phyloP scores from a whole-genome alignment of 495 filamentous ascomycete species.

The Melanomma pulvis-pyrius region DNA sequence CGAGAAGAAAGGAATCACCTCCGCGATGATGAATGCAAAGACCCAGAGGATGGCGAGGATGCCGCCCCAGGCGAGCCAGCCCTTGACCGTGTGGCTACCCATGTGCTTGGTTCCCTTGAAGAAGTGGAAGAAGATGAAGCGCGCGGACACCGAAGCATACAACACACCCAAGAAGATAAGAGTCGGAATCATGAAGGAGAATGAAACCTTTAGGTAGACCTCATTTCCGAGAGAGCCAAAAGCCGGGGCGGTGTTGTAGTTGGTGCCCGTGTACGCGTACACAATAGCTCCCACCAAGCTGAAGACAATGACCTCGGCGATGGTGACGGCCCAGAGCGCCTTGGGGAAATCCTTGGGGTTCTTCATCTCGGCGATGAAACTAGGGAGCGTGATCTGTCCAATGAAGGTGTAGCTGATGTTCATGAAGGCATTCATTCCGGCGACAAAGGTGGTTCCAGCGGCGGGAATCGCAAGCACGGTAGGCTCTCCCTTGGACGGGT shows the following conservation, averaged over 20 bases:
- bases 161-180: conserved; percentile 86
- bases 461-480: conserved; percentile 66
- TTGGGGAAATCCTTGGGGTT: conserved; percentile 87
- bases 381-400: conserved; percentile 86
- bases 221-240: conserved; percentile 76
- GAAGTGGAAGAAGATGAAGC: conserved; percentile 82
- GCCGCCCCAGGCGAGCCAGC: conserved; percentile 74
- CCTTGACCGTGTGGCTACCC: conserved; percentile 78
- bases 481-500: conserved; percentile 56
- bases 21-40: conserved; percentile 78
- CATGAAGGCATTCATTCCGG: conserved; percentile 78
- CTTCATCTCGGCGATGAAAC: conserved; percentile 91
- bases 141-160: conserved; percentile 83
- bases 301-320: conserved; percentile 81
- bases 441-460: conserved; percentile 75
- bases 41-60: conserved; percentile 78
- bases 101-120: conserved; percentile 73
- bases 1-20: conserved; percentile 89
- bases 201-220: conserved; percentile 77
- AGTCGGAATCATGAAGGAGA: conserved; percentile 91
- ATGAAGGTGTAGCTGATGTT: conserved; percentile 95
- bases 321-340: conserved; percentile 83
- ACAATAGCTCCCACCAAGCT: conserved; percentile 72
- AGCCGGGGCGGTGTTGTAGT: conserved; percentile 79
- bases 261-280: conserved; percentile 80